These are phyloP conservation scores for Spizellomyces sp. DNA, from an alignment of 192 early-diverging fungal genomes.

Conservation along the genomic window DNA sequence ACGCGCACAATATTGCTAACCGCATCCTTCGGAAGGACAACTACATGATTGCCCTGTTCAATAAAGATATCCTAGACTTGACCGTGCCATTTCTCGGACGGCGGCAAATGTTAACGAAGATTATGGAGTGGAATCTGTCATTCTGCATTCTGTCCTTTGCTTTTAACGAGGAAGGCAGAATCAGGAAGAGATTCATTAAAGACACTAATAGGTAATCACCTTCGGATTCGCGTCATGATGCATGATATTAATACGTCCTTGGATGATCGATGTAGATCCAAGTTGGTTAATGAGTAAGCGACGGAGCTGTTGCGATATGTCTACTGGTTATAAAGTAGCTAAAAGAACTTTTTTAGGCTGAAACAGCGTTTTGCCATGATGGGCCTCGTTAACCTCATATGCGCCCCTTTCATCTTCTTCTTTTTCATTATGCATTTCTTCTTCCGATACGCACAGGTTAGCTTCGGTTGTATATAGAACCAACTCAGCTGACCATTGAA, in stretches of 20 bases:
- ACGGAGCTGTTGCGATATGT: background rate
- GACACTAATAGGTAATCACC: slow-evolving; percentile 57
- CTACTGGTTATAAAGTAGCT: slow-evolving; percentile 26
- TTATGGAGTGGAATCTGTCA: slow-evolving; percentile 89
- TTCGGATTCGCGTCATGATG: no score
- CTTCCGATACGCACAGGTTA: slow-evolving; percentile 92
- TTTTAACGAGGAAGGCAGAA: slow-evolving; percentile 73
- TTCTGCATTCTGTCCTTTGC: slow-evolving; percentile 84
- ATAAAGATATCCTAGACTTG: slow-evolving; percentile 87
- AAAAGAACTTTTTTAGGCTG: slow-evolving; percentile 22
- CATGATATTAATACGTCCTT: slow-evolving; percentile 20
- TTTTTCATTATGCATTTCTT: slow-evolving; percentile 83
- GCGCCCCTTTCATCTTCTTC: slow-evolving; percentile 84
- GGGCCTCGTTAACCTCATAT: slow-evolving; percentile 81
- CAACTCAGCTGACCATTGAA: background rate
- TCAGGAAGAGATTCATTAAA: slow-evolving; percentile 80
- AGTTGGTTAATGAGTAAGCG: slow-evolving; percentile 65
- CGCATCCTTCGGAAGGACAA: slow-evolving; percentile 98
- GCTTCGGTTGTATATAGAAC: background rate
- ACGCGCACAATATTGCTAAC: slow-evolving; percentile 77
- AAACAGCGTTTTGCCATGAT: slow-evolving; percentile 81
- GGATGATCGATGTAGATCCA: background rate
- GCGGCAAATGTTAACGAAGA: slow-evolving; percentile 75
- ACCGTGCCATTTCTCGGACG: slow-evolving; percentile 53
- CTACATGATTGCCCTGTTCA: slow-evolving; percentile 93